A percentile compares a stretch with the other conserved stretches of the same genome.
phyloP scores from a whole-genome alignment of 2,329 filamentous ascomycete species.

The Colletotrichum abscissum region DNA sequence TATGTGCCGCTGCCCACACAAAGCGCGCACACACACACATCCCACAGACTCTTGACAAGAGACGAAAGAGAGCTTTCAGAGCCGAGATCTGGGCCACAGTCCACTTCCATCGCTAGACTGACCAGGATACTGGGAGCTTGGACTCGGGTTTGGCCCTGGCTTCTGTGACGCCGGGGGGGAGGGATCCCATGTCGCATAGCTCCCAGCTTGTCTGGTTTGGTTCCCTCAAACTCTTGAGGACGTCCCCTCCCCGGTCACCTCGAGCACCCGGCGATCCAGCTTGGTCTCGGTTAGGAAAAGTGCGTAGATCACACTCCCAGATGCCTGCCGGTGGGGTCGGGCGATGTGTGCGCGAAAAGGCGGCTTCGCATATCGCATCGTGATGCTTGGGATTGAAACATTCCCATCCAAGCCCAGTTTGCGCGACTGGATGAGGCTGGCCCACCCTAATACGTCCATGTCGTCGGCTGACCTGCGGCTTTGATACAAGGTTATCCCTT shows the following conservation, averaged over 20 bases:
- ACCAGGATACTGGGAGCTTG: constrained; percentile 16
- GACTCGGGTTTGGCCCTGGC: constrained; percentile 15
- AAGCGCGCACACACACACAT: not conserved
- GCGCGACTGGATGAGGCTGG: constrained; percentile 31
- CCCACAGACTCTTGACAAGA: not conserved
- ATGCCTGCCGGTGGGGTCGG: constrained; percentile 17
- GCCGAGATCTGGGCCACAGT: constrained; percentile 1
- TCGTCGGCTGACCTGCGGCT: constrained; percentile 9
- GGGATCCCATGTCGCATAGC: constrained; percentile 9
- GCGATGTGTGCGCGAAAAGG: constrained; percentile 10
- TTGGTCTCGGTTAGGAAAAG: constrained; percentile 30
- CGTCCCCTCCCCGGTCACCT: not conserved
- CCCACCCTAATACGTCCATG: constrained; percentile 2
- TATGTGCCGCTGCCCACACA: constrained; percentile 12
- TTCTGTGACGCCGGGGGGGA: not conserved
- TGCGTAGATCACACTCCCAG: constrained; percentile 29
- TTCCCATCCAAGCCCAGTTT: constrained; percentile 18
- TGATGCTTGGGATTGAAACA: constrained; percentile 33
- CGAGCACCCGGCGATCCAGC: constrained; percentile 27
- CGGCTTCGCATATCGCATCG: constrained; percentile 28
- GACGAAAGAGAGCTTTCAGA: not conserved
- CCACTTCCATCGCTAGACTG: not conserved
- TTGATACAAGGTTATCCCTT: constrained; percentile 31
- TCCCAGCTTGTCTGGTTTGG: not conserved
- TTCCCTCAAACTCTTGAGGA: not conserved